Evolutionary conservation across 108 stramenopile species (phyloP).

Genomic region (Skeletonema tropicum): DNA sequence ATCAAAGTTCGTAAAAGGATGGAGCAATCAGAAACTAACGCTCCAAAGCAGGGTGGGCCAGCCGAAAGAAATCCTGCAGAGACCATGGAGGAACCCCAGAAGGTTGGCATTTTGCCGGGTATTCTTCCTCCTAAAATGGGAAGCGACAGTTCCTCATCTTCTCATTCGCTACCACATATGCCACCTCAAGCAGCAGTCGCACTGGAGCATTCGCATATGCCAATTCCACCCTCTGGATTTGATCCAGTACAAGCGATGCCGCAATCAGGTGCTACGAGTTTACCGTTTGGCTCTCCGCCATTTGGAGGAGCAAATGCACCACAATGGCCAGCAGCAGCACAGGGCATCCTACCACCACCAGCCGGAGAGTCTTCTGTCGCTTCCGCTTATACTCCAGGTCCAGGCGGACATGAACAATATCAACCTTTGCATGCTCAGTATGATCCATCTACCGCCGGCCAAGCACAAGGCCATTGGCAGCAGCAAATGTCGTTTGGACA

Average conservation of each 20-base stretch:
- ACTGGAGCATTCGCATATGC: not conserved
- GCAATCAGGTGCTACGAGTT: not conserved
- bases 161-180: not conserved
- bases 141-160: not conserved
- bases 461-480: not conserved
- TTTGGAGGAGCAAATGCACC: not conserved
- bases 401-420: not conserved
- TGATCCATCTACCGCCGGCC: not conserved
- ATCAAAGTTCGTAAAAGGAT: conserved; percentile 5
- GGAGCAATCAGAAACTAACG: not conserved
- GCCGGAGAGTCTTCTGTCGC: not conserved
- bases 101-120: not conserved
- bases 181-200: not conserved
- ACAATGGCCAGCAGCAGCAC: not conserved
- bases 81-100: not conserved
- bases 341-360: not conserved
- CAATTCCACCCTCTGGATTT: not conserved
- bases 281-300: not conserved
- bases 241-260: conserved; percentile 9
- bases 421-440: not conserved
- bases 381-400: not conserved
- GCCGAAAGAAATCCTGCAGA: conserved; percentile 1
- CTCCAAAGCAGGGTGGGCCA: not conserved
- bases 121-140: conserved; percentile 1
- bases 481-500: not conserved